These are phyloP conservation scores for Hanseniaspora mollemarum DNA, from an alignment of 805 yeast genomes.

Conservation along the genomic window DNA sequence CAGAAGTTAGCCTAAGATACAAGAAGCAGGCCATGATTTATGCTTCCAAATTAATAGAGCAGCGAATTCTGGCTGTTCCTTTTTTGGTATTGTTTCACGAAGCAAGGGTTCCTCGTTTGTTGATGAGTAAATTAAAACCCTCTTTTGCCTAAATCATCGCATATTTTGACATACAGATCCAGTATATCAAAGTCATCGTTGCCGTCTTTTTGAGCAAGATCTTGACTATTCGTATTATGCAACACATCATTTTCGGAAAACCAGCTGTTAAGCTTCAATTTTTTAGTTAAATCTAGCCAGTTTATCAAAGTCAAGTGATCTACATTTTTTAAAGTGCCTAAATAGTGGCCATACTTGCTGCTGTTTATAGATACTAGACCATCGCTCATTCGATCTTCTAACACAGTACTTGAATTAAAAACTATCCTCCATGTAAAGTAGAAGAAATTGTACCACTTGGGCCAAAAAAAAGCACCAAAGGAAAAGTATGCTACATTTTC, in stretches of 20 bases:
- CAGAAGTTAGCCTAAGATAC: no score
- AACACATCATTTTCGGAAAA: conserved; percentile 11
- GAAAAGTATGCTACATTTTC: conserved; percentile 64
- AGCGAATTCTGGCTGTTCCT: no score
- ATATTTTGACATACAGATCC: conserved; percentile 57
- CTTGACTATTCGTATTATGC: conserved; percentile 23
- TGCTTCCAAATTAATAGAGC: no score
- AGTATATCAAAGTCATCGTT: conserved; percentile 46
- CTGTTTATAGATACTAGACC: conserved; percentile 75
- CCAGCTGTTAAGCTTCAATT: conserved; percentile 33
- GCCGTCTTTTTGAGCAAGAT: conserved; percentile 26
- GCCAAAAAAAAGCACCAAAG: conserved; percentile 66
- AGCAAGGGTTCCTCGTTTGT: no score
- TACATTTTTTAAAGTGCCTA: conserved; percentile 65
- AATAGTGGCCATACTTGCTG: conserved; percentile 71
- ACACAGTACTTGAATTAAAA: conserved; percentile 26
- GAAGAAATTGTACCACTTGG: conserved; percentile 52
- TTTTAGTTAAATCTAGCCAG: conserved; percentile 41
- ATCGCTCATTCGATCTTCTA: conserved; percentile 51
- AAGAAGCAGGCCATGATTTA: no score
- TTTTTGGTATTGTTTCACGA: no score
- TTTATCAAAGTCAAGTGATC: conserved; percentile 83
- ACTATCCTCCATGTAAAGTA: conserved; percentile 54
- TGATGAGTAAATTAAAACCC: no score
- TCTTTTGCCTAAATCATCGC: conserved; percentile 46